Evolutionary conservation across 495 filamentous ascomycete species (phyloP).

Genomic region (Annulohypoxylon maeteangense): DNA sequence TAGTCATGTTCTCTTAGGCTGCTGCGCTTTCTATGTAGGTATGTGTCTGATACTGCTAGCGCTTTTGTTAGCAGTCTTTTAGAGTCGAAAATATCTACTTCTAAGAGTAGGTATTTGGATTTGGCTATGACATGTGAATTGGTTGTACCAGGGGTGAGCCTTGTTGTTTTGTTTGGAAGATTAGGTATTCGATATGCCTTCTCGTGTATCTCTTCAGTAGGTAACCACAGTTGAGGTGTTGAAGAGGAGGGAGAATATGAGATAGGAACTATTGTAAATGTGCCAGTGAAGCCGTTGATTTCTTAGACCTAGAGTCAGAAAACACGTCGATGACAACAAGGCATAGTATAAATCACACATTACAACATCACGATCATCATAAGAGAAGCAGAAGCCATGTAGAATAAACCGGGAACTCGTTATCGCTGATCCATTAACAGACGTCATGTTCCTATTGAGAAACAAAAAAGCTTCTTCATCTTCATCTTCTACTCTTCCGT

Average conservation of each 20-base stretch:
- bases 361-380: neutral
- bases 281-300: neutral
- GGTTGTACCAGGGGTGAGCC: too few relatives aligned
- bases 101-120: too few relatives aligned
- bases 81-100: neutral
- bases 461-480: neutral
- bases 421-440: constrained; percentile 36
- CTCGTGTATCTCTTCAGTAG: too few relatives aligned
- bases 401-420: constrained; percentile 26
- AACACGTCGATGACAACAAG: neutral
- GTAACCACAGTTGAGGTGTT: too few relatives aligned
- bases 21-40: neutral
- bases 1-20: neutral
- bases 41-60: neutral
- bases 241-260: too few relatives aligned
- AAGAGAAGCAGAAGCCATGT: neutral
- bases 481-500: neutral
- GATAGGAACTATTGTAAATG: neutral
- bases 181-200: too few relatives aligned
- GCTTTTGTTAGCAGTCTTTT: neutral
- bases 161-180: too few relatives aligned
- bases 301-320: neutral
- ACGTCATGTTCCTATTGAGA: constrained; percentile 17
- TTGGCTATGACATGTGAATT: too few relatives aligned
- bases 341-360: neutral